Conservation (phyloP, 176 grass and related monocot species). For the Musa itinerans region DNA sequence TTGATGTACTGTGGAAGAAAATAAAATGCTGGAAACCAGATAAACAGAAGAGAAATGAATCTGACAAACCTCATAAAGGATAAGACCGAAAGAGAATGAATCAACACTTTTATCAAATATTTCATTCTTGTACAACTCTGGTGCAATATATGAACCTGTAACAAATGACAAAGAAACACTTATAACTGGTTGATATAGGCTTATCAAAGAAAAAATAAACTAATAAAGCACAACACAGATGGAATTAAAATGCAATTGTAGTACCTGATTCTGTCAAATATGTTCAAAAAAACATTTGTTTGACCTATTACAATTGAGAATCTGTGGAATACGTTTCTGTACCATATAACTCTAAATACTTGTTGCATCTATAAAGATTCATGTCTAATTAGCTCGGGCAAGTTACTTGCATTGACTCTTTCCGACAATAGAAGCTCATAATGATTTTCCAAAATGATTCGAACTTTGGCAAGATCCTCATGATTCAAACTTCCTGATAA, state of each 20-base stretch:
- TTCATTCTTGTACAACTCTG: slow-evolving; percentile 83
- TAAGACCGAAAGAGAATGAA: slow-evolving; percentile 79
- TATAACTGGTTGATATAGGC: not conserved
- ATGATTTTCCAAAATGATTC: not conserved
- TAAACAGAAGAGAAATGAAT: not conserved
- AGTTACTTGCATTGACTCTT: not conserved
- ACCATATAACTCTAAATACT: not conserved
- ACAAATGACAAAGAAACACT: slow-evolving; percentile 16
- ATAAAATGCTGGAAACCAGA: not conserved
- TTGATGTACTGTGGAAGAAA: not conserved
- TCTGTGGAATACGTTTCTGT: not conserved
- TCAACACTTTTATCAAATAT: slow-evolving; percentile 74
- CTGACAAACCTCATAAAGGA: slow-evolving; percentile 77
- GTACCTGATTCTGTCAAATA: not conserved
- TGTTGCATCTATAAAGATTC: too few species aligned
- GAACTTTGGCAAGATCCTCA: too few species aligned
- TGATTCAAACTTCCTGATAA: not conserved
- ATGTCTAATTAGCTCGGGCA: too few species aligned
- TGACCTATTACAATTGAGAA: not conserved
- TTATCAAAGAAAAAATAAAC: not conserved
- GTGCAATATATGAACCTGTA: slow-evolving; percentile 59
- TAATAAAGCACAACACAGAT: not conserved
- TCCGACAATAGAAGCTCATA: not conserved
- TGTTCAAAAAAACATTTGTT: not conserved
- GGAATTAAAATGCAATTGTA: not conserved